Conservation (phyloP, 179 eudicot genomes). For the Patellifolia procumbens region DNA sequence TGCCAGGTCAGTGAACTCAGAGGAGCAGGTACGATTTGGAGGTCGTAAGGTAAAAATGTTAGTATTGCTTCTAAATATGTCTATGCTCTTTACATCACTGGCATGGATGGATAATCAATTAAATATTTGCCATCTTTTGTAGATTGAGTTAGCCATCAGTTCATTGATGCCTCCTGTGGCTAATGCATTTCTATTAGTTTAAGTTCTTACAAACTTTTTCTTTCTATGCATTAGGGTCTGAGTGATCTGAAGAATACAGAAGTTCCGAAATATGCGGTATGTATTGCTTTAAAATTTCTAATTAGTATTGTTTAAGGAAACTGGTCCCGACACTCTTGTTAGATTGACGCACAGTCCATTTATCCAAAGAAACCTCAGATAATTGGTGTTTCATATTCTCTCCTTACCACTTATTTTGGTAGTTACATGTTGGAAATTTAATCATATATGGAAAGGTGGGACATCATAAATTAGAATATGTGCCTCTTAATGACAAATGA, state of each 20-base stretch:
- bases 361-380: too few relatives aligned
- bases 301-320: neutral
- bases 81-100: neutral
- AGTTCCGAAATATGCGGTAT: slow-evolving; percentile 87
- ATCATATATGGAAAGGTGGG: neutral
- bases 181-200: slow-evolving; percentile 24
- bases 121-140: slow-evolving; percentile 9
- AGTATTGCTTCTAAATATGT: neutral
- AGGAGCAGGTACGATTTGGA: slow-evolving; percentile 18
- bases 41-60: slow-evolving; percentile 38
- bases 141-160: slow-evolving; percentile 13
- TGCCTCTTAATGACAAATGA: neutral
- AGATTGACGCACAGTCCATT: neutral
- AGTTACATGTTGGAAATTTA: neutral
- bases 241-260: slow-evolving; percentile 51
- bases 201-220: slow-evolving; percentile 3
- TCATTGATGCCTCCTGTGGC: neutral
- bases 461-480: neutral
- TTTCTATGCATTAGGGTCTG: slow-evolving; percentile 47
- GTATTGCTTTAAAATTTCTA: slow-evolving; percentile 25
- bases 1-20: slow-evolving; percentile 33
- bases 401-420: neutral
- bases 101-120: neutral
- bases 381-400: neutral
- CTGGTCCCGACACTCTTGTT: slow-evolving; percentile 1